Evolutionary conservation across 371 early-diverging fungal genomes (phyloP), one percentile per base, ranked within the genome.

Genomic region (Mucor mucedo): DNA sequence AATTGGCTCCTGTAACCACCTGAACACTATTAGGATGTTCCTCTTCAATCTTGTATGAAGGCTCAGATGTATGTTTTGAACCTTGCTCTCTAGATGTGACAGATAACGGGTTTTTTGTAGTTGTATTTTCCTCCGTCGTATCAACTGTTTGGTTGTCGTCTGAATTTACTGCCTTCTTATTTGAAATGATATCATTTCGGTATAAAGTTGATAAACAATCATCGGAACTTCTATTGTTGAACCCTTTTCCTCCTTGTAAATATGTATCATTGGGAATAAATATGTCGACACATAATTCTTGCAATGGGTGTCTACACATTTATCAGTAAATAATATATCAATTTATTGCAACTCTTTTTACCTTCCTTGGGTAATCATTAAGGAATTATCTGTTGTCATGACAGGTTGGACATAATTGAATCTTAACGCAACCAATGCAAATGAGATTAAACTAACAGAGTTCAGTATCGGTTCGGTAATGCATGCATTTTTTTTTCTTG

Each of bases 1-100:
- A 89, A 62, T 93, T 93, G 2, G 93, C 87, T 0, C 92, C 93
- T 14, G 87, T 90, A 5, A 93, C 69, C 5, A 93, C 63, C 67
- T 90, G 84, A 30, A 87, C 72, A 38, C 60, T 60, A 29, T 58
- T 58, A 30, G 40, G 14, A 3, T 52, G 52, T 11, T 52, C 35
- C 1, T 38, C 5, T n/a, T 21, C 21, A 21, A 21, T 21, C 21
- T 21, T 21, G 21, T 21, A 21, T 21, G 1, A 21, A 21, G 21
- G 21, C 21, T 21, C 21, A 21, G 21, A 21, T 21, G 21, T 21
- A 27, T 8, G 32, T 35, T 11, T 40, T 38, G 0, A 11, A 7
- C 9, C 38, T 16, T 7, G 27, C 13, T 49, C 27, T 30, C 8
- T 44, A 13, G 44, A 3, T 44, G 44, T 21, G 21, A 21, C 21